Base-by-base conservation (phyloP, 768 basidiomycete species). In the Rhodosporidiobolus sp. region DNA sequence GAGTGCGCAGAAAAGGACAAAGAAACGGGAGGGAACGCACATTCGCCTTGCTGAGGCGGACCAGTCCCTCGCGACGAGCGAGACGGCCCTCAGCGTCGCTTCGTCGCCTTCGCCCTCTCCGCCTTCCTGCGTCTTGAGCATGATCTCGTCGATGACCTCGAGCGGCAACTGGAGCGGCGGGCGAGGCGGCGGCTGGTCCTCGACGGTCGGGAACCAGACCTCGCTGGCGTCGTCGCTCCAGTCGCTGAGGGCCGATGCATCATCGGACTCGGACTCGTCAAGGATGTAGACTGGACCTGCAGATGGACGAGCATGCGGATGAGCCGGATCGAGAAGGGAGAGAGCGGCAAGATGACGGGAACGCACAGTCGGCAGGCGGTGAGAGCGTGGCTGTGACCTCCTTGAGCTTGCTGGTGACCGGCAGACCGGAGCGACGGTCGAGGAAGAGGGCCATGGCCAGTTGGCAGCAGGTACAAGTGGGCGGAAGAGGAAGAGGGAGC, bases 231-330 rank as follows among this genome's bases (percentile, higher is more conserved):
- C 26, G 46, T 58, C 65, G 22, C 14, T 4, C 11, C 22, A 48
- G 50, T 11, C 34, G 16, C 38, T n/a, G 50, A 22, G 17, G 12
- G 32, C 8, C 19, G 28, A 32, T 8, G 12, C 24, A 20, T 24
- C 32, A 35, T 38, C 52, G 17, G 52, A 28, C 16, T 45, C 53
- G 17, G 52, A 45, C 4, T 65, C 63, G 45, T 65, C 63, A 24
- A 65, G 54, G 43, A 55, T 53, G 45, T 65, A 65, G 54, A 65
- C 14, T 5, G 63, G 63, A 8, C 43, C 63, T 65, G 63, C 17
- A 0, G n/a, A 0, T 14, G 16, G 28, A 14, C 3, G 17, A 0
- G 3, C 17, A 5, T 4, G 63, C 45, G 16, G 43, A 30, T 11
- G 26, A 16, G 28, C 10, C 2, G 34, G 17, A 16, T 20, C 3